Conservation (phyloP, 306 rosid genomes). For the Rosa lucieae region DNA sequence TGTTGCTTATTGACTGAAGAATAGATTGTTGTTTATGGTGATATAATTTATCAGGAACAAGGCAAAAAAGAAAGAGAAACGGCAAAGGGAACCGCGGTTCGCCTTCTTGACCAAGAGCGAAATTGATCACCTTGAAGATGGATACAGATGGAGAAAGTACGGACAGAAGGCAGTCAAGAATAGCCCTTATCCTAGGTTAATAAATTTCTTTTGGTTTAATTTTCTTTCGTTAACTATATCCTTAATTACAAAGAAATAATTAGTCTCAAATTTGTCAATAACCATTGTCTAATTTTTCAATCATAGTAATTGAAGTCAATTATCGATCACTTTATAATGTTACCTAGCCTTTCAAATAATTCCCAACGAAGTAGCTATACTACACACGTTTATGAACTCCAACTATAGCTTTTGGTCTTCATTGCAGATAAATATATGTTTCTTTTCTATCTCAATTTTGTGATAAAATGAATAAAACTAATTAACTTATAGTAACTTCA, state of each 20-base stretch:
- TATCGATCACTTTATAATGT: neutral
- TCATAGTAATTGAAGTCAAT: neutral
- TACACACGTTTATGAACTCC: neutral
- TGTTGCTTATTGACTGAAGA: neutral
- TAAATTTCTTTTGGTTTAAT: neutral
- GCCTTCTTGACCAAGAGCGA: constrained; percentile 91
- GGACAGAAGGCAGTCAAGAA: constrained; percentile 97
- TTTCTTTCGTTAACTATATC: neutral
- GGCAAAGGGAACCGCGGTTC: constrained; percentile 67
- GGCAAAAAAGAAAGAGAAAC: constrained; percentile 78
- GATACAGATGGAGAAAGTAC: constrained; percentile 93
- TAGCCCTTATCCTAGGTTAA: constrained; percentile 88
- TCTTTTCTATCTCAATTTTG: neutral
- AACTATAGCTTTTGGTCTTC: neutral
- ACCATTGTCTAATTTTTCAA: neutral
- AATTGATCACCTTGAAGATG: constrained; percentile 93
- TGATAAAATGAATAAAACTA: neutral
- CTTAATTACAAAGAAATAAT: neutral
- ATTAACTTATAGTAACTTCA: neutral
- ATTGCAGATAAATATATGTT: neutral
- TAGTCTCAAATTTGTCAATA: neutral
- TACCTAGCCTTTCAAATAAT: neutral
- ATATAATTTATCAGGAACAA: constrained; percentile 42
- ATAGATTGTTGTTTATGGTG: constrained; percentile 20
- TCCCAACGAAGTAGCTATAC: neutral